Conservation (phyloP, 2,329 filamentous ascomycete genomes). For the Hansfordia pulvinata region DNA sequence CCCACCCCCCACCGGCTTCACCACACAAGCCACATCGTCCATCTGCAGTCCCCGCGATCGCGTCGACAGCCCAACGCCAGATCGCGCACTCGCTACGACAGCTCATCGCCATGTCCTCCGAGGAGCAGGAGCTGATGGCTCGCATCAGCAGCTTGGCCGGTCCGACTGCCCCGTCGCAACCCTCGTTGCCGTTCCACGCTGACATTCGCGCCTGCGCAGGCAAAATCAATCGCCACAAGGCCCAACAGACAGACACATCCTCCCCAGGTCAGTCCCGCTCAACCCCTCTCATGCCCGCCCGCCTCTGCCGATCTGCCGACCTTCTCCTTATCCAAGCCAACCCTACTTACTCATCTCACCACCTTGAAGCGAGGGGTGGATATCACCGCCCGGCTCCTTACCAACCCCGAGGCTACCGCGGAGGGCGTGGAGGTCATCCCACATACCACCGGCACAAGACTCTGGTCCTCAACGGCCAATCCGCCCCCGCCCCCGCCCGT, state of each 20-base stretch:
- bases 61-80: constrained; percentile 6
- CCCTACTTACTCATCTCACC: too few species aligned
- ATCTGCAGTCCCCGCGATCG: too few species aligned
- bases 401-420: constrained; percentile 11
- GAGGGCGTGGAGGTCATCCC: constrained; percentile 11
- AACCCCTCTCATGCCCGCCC: background rate
- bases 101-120: constrained; percentile 14
- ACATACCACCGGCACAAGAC: constrained; percentile 18
- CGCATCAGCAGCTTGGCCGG: constrained; percentile 38
- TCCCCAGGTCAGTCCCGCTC: constrained; percentile 8
- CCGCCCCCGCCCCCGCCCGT: constrained; percentile 10
- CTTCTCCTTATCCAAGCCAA: too few species aligned
- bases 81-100: constrained; percentile 1
- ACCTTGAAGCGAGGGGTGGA: too few species aligned
- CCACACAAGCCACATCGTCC: background rate
- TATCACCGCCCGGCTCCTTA: constrained; percentile 15
- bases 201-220: too few species aligned
- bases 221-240: constrained; percentile 71
- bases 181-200: too few species aligned
- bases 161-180: too few species aligned
- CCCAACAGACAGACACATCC: constrained; percentile 34
- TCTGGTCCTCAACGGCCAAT: constrained; percentile 16
- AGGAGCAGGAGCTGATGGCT: constrained; percentile 38
- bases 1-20: too few species aligned
- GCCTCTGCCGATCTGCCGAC: background rate